Evolutionary conservation across 176 grass and related monocot genomes (phyloP), one percentile per base, ranked within the genome.

Genomic region (Bonia amplexicaulis): DNA sequence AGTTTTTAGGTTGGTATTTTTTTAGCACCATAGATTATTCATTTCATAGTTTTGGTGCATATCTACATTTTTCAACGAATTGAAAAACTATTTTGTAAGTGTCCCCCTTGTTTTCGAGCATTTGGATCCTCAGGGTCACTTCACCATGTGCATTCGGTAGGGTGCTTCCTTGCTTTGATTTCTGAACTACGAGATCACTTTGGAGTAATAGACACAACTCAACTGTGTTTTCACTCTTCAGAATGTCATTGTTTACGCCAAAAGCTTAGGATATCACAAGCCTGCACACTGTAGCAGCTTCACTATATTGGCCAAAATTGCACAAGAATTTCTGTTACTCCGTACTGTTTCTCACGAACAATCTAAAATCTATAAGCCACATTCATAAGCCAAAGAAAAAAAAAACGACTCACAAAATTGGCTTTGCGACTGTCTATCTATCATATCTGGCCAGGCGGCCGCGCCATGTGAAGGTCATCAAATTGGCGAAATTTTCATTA

Each of bases 191-290:
- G 47, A 49, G 47, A 49, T 15, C 47, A 49, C 47, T 49, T 49
- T 1, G 47, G 47, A 49, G 47, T 49, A 77, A 84, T 25, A 62
- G 20, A 37, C 48, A 19, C 45, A 66, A 66, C 45, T 6, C 22
- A 49, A 25, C 25, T 66, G 22, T 66, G 22, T 15, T 54, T 67
- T 49, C 2, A 39, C 40, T 26, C 25, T 65, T 41, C 2, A 29
- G 44, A 66, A 7, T 66, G 22, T 6, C 13, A 22, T 58, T 47
- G 46, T 65, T 86, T 22, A 8, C 22, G 59, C 14, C 20, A 73
- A 89, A 86, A 86, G 55, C 19, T 81, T 64, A 7, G 2, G 68
- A 53, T 35, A 42, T 49, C 60, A 71, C 57, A 73, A 48, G 48
- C 47, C 22, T 31, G 62, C 35, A 37, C 0, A 0, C 35, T 4